phyloP scores from a whole-genome alignment of 1,139 yeast genomes.

The Magnusiomyces tetraspermus region DNA sequence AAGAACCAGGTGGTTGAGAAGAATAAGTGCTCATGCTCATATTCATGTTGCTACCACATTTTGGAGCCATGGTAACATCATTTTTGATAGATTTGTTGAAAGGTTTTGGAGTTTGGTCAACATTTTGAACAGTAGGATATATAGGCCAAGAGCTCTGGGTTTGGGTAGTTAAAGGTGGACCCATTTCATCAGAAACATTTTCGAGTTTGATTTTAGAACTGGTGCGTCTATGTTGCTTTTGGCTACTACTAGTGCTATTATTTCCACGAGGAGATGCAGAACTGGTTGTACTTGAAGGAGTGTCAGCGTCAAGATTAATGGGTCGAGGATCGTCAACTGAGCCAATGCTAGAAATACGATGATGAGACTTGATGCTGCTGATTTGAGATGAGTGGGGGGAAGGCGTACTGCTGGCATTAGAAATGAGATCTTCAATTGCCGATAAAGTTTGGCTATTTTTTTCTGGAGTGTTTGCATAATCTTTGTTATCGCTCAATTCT shows the following conservation, averaged over 20 bases:
- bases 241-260: background rate
- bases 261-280: background rate
- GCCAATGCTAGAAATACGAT: conserved; percentile 2
- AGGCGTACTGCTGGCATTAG: background rate
- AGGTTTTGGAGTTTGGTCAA: too few species aligned
- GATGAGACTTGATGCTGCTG: background rate
- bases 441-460: conserved; percentile 11
- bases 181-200: background rate
- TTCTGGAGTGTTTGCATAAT: too few species aligned
- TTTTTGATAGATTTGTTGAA: too few species aligned
- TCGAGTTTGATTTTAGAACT: background rate
- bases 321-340: background rate
- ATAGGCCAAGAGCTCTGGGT: too few species aligned
- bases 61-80: too few species aligned
- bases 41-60: too few species aligned
- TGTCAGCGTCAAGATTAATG: background rate
- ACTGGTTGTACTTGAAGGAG: background rate
- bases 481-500: conserved; percentile 11
- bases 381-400: background rate
- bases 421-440: conserved; percentile 4
- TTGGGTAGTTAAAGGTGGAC: background rate
- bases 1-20: too few species aligned
- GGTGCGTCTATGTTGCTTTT: background rate
- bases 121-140: too few species aligned
- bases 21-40: too few species aligned